phyloP scores from a whole-genome alignment of 2,329 filamentous ascomycete genomes.

The Trichoderma harzianum region DNA sequence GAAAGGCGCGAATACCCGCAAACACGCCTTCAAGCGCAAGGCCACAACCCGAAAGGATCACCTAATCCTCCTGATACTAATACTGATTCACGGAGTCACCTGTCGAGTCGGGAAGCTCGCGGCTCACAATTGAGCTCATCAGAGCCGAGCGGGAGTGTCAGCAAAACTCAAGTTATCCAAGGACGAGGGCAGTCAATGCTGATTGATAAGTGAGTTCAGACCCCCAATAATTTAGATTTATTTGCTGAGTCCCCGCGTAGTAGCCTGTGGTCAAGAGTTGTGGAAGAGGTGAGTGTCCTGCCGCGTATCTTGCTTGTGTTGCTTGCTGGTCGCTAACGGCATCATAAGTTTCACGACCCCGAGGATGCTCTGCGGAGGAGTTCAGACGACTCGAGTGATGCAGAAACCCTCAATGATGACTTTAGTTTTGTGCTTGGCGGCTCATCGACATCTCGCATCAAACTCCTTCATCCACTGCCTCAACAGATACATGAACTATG shows the following conservation, averaged over 20 bases:
- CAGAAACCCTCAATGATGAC: slow-evolving; percentile 1
- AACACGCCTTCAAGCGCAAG: background rate
- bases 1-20: background rate
- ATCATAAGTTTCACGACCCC: slow-evolving; percentile 2
- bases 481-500: background rate
- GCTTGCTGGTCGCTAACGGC: background rate
- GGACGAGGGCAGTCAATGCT: slow-evolving; percentile 3
- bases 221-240: background rate
- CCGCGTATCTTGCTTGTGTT: background rate
- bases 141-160: background rate
- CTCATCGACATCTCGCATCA: background rate
- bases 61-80: background rate
- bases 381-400: slow-evolving; percentile 2
- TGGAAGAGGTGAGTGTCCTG: slow-evolving; percentile 2
- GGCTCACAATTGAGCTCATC: background rate
- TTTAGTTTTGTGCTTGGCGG: background rate
- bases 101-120: background rate
- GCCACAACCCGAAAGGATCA: background rate
- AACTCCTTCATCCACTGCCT: background rate
- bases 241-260: background rate
- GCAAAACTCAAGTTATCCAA: slow-evolving; percentile 4
- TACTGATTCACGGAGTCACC: background rate
- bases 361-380: background rate
- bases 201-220: slow-evolving; percentile 2
- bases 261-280: slow-evolving; percentile 8